These are phyloP conservation scores for Chlamydomonas applanata DNA, from an alignment of 139 green algal species.

Conservation along the genomic window DNA sequence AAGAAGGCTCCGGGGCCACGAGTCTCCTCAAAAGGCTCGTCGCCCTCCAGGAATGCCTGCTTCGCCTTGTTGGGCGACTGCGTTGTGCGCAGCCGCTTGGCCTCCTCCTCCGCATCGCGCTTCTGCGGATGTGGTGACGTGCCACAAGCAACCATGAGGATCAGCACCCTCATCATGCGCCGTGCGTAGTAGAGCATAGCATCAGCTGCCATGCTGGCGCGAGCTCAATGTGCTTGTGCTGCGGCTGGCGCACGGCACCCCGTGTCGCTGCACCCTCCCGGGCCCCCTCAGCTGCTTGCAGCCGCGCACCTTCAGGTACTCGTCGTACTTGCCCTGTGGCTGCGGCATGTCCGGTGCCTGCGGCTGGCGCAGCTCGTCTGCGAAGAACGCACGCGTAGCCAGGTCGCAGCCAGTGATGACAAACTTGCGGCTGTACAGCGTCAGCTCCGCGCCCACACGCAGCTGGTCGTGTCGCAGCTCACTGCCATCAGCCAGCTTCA, in stretches of 20 bases:
- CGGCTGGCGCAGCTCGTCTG: constrained; percentile 1
- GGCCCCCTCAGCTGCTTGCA: background rate
- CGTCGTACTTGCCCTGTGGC: constrained; percentile 27
- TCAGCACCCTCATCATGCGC: too few relatives aligned
- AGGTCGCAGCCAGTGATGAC: constrained; percentile 23
- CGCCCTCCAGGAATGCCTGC: background rate
- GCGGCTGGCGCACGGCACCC: too few relatives aligned
- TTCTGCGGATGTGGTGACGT: too few relatives aligned
- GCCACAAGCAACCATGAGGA: too few relatives aligned
- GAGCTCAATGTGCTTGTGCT: background rate
- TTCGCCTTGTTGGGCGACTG: too few relatives aligned
- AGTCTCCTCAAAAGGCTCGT: constrained; percentile 1
- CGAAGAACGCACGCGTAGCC: constrained; percentile 18
- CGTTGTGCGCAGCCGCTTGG: too few relatives aligned
- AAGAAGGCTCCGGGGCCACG: constrained; percentile 7
- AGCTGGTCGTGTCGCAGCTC: constrained; percentile 29
- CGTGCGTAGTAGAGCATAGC: too few relatives aligned
- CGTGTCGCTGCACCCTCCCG: too few relatives aligned
- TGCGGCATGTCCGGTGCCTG: constrained; percentile 15
- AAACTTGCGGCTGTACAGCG: constrained; percentile 38
- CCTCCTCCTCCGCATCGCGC: too few relatives aligned
- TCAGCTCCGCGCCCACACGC: constrained; percentile 22
- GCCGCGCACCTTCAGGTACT: constrained; percentile 22
- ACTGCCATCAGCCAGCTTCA: constrained; percentile 23
- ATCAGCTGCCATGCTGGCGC: too few relatives aligned